Conservation (phyloP, 2,329 filamentous ascomycete genomes). For the Amesomyces nigricolor region DNA sequence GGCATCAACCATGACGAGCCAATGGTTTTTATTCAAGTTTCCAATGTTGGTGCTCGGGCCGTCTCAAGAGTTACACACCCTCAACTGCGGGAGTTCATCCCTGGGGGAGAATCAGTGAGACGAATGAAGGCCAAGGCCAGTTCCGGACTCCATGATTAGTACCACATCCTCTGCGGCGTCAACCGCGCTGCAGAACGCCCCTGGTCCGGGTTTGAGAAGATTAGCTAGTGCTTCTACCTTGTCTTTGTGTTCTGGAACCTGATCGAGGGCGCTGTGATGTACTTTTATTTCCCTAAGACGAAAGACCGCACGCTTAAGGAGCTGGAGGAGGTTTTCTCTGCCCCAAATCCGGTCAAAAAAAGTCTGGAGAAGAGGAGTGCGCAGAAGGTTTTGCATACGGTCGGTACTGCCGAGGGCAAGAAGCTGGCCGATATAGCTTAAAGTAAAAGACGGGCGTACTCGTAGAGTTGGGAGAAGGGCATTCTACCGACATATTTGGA, state of each 20-base stretch:
- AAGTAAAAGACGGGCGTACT: constrained; percentile 31
- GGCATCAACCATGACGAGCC: no score
- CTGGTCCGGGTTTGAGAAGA: constrained; percentile 38
- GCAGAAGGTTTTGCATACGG: constrained; percentile 39
- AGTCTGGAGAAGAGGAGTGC: constrained; percentile 39
- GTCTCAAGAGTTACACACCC: no score
- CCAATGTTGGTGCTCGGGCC: no score
- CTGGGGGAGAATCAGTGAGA: no score
- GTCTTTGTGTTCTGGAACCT: constrained; percentile 43
- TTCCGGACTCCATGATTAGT: no score
- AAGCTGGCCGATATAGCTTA: constrained; percentile 45
- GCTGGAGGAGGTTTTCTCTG: constrained; percentile 46
- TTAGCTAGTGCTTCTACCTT: constrained; percentile 41
- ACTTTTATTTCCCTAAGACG: constrained; percentile 46
- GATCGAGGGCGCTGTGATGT: constrained; percentile 39
- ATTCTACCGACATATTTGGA: no score
- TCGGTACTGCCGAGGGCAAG: constrained; percentile 29
- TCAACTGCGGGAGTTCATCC: no score
- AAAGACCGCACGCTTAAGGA: constrained; percentile 50
- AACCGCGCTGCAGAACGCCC: constrained; percentile 40
- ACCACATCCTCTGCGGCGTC: constrained; percentile 35
- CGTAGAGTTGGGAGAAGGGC: no score
- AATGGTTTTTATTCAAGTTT: no score
- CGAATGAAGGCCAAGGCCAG: constrained; percentile 36
- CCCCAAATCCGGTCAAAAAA: constrained; percentile 42